These are phyloP conservation scores for Suillus subalutaceus DNA, from an alignment of 768 basidiomycete genomes.

Conservation along the genomic window DNA sequence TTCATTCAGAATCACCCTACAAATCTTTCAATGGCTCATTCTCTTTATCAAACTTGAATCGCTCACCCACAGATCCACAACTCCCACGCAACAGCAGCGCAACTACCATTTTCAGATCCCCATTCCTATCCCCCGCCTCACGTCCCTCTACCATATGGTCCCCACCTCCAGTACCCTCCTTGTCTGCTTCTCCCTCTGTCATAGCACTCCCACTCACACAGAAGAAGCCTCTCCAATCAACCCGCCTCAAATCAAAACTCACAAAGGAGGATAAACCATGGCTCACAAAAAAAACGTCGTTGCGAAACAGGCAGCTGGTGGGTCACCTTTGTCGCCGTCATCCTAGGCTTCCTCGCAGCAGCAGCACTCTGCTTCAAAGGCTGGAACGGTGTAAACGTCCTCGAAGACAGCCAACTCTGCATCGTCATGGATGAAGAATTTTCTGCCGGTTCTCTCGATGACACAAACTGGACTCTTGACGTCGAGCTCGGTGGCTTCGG, in stretches of 20 bases:
- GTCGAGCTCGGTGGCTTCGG: constrained; percentile 59
- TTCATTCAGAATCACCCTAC: constrained; percentile 45
- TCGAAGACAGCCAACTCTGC: constrained; percentile 40
- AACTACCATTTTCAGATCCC: constrained; percentile 59
- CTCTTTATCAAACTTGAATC: constrained; percentile 34
- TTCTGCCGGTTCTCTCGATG: constrained; percentile 39
- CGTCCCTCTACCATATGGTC: constrained; percentile 67
- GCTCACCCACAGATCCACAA: constrained; percentile 25
- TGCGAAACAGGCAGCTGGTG: constrained; percentile 44
- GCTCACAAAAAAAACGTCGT: constrained; percentile 40
- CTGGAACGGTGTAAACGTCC: constrained; percentile 41
- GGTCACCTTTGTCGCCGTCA: constrained; percentile 45
- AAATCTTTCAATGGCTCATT: constrained; percentile 28
- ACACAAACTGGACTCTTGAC: constrained; percentile 48
- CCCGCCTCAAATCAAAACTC: constrained; percentile 55
- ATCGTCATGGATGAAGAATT: constrained; percentile 56
- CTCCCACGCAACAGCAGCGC: constrained; percentile 46
- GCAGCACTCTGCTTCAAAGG: constrained; percentile 51
- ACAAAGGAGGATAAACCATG: constrained; percentile 49
- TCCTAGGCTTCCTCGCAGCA: constrained; percentile 45
- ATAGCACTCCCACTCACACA: constrained; percentile 41
- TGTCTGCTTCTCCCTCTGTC: constrained; percentile 31
- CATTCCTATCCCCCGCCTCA: constrained; percentile 72
- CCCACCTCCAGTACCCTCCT: constrained; percentile 45
- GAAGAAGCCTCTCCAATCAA: constrained; percentile 41